These are phyloP conservation scores for Sugiyamaella paludigena DNA, from an alignment of 1,139 yeast species.

Conservation along the genomic window DNA sequence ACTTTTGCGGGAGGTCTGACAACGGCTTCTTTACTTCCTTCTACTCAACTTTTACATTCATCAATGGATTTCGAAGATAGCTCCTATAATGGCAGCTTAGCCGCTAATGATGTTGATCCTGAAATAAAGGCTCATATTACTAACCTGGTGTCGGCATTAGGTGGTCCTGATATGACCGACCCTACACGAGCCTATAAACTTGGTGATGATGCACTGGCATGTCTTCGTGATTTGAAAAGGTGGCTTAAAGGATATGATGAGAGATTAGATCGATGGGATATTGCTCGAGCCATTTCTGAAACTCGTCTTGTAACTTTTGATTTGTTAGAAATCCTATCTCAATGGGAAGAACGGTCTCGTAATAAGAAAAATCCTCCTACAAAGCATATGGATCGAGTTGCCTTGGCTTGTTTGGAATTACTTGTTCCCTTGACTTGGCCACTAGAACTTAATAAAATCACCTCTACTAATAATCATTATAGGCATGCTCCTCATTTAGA, in stretches of 20 bases:
- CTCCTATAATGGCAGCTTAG: background rate
- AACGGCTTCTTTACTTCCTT: no score
- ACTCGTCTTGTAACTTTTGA: slow-evolving; percentile 73
- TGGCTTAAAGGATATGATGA: slow-evolving; percentile 90
- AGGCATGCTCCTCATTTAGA: slow-evolving; percentile 58
- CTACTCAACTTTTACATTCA: no score
- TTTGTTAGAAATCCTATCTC: slow-evolving; percentile 67
- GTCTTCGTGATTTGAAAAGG: slow-evolving; percentile 80
- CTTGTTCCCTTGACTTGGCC: slow-evolving; percentile 91
- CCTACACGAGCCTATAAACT: slow-evolving; percentile 62
- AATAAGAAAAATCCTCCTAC: slow-evolving; percentile 32
- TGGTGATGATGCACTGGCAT: slow-evolving; percentile 89
- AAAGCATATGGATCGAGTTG: slow-evolving; percentile 52
- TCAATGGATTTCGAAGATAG: no score
- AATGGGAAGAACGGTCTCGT: slow-evolving; percentile 56
- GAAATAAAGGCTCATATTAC: slow-evolving; percentile 58
- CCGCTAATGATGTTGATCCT: slow-evolving; percentile 5
- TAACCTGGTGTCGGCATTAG: slow-evolving; percentile 73
- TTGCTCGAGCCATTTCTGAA: slow-evolving; percentile 85
- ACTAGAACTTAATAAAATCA: slow-evolving; percentile 52
- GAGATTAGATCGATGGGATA: slow-evolving; percentile 63
- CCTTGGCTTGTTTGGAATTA: slow-evolving; percentile 71
- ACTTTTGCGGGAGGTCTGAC: no score
- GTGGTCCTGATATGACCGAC: slow-evolving; percentile 66
- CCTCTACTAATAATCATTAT: slow-evolving; percentile 51